phyloP scores from a whole-genome alignment of 768 basidiomycete genomes.

The Cyclocybe cylindracea region DNA sequence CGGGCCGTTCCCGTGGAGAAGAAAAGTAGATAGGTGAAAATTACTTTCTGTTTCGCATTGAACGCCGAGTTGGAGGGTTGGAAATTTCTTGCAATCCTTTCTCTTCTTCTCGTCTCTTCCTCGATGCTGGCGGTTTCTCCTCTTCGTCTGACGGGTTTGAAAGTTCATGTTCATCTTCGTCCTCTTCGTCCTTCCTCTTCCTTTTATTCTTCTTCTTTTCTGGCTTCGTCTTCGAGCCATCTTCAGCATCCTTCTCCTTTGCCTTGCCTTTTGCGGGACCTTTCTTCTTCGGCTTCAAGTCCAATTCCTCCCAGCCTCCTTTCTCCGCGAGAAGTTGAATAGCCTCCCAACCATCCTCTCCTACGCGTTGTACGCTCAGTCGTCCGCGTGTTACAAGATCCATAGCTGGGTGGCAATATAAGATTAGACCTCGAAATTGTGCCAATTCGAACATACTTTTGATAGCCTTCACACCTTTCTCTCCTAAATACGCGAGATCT shows the following conservation, averaged over 20 bases:
- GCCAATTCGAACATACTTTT: constrained; percentile 45
- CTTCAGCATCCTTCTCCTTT: constrained; percentile 19
- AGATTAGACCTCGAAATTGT: neutral
- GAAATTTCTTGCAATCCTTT: too few species aligned
- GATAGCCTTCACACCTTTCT: constrained; percentile 60
- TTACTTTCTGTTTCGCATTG: too few species aligned
- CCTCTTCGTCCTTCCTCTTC: constrained; percentile 14
- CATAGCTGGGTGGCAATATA: constrained; percentile 53
- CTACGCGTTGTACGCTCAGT: constrained; percentile 85
- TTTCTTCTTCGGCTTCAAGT: constrained; percentile 39
- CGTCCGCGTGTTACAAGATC: constrained; percentile 78
- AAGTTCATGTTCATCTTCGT: constrained; percentile 3
- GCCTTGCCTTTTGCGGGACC: neutral
- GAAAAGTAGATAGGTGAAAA: too few species aligned
- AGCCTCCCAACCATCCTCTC: constrained; percentile 62
- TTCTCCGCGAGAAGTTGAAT: constrained; percentile 60
- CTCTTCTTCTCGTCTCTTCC: too few species aligned
- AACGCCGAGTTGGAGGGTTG: too few species aligned
- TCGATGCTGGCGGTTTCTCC: too few species aligned
- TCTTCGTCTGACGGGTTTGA: too few species aligned
- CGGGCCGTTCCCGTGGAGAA: too few species aligned
- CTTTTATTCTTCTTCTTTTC: constrained; percentile 3
- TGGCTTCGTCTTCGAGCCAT: constrained; percentile 11
- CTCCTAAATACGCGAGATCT: constrained; percentile 67
- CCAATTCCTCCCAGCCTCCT: constrained; percentile 76